These are phyloP conservation scores for Calcarisporium arbuscula DNA, from an alignment of 2,329 filamentous ascomycete genomes.

Conservation along the genomic window DNA sequence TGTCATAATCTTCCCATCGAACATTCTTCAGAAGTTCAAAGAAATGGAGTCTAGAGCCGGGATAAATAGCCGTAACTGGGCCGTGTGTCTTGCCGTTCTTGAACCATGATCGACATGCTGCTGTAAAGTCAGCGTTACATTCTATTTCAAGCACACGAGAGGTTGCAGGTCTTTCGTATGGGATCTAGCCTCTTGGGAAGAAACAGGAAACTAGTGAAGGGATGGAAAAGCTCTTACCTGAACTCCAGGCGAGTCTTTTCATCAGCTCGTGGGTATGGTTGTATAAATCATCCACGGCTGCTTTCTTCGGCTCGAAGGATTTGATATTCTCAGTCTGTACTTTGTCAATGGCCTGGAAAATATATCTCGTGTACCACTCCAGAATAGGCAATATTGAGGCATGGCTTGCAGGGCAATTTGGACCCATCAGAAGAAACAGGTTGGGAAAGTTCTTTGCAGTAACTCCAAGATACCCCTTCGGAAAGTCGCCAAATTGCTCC, in stretches of 20 bases:
- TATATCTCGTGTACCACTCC: slow-evolving; percentile 25
- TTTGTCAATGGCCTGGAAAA: slow-evolving; percentile 23
- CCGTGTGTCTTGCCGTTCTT: slow-evolving; percentile 4
- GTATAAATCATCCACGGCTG: slow-evolving; percentile 1
- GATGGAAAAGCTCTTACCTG: too few species aligned
- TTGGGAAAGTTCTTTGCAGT: slow-evolving; percentile 44
- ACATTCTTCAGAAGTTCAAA: slow-evolving; percentile 1
- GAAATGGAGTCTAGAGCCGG: slow-evolving; percentile 2
- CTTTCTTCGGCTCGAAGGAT: slow-evolving; percentile 9
- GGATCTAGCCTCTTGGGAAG: too few species aligned
- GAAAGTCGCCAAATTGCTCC: slow-evolving; percentile 35
- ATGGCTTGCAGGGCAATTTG: slow-evolving; percentile 17
- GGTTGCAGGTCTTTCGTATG: too few species aligned
- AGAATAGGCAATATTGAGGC: slow-evolving; percentile 17
- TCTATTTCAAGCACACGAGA: too few species aligned
- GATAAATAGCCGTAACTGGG: slow-evolving; percentile 3
- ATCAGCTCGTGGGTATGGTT: slow-evolving; percentile 1
- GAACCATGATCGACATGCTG: slow-evolving; percentile 3
- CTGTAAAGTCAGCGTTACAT: too few species aligned
- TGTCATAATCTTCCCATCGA: slow-evolving; percentile 4
- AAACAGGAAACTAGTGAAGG: too few species aligned
- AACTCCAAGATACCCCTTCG: slow-evolving; percentile 45
- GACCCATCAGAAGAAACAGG: slow-evolving; percentile 33
- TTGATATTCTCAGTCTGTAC: slow-evolving; percentile 25
- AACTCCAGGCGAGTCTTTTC: slow-evolving; percentile 2